Base-by-base conservation (phyloP, 2,329 filamentous ascomycete genomes). In the Macrophomina phaseolina region DNA sequence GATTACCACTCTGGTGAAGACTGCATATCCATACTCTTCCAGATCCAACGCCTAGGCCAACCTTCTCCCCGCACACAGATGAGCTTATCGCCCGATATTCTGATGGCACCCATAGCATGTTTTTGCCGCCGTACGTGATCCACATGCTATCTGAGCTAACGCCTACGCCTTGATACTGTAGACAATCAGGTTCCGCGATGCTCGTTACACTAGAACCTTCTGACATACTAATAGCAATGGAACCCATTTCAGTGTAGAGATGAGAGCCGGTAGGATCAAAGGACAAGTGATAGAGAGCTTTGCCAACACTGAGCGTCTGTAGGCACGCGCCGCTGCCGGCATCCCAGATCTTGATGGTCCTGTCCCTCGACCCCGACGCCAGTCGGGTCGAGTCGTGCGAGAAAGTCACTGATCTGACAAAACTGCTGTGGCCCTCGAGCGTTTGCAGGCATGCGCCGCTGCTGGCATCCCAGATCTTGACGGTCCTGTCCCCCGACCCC, bases 31-130 rank as follows among this genome's bases (percentile, higher is more conserved):
- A 71, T 49, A 72, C 68, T 63, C 65, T 69, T 67, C 70, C 69
- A 55, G 65, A 68, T 38, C 36, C 36, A 38, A 38, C 36, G 11
- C 45, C 60, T 23, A 70, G 66, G 30, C 67, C 67, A 60, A 73
- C 40, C 3, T 7, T 69, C 9, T 64, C 68, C 49, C 70, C 67
- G 23, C 58, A 65, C 51, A 72, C 65, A 58, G 66, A 36, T 52
- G 67, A 72, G 32, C 64, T 66, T 23, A 53, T 67, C 23, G 69
- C 66, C 16, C 71, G 69, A 70, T 73, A 73, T 66, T 73, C 70
- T 64, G 65, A 68, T 12, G 71, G 71, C 56, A 73, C 34, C 68
- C 69, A 72, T 7, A 73, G 65, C 30, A 72, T 12, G 14, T 72
- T 69, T 51, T 71, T 52, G 23, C 62, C 66, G 40, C 64, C 53